A percentile compares a stretch with the other conserved stretches of the same genome.
Evolutionary conservation across 352 stramenopile species (phyloP).

Genomic region (Stephanocyclus meneghinianus): DNA sequence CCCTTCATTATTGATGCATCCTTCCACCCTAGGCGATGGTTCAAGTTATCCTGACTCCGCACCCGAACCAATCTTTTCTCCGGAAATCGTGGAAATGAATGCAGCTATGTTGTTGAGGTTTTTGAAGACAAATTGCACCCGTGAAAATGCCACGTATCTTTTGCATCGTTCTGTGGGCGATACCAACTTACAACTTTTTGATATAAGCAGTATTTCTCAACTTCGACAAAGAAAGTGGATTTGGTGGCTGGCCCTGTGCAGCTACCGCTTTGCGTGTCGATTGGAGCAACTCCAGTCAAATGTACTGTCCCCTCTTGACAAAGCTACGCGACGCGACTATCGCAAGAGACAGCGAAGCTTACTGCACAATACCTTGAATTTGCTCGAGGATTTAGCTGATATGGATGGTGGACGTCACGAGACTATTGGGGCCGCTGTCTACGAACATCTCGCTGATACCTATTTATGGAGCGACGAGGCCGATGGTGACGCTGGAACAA

Average conservation of each 20-base stretch:
- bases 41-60: neutral
- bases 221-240: constrained; percentile 79
- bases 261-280: constrained; percentile 75
- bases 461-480: constrained; percentile 51
- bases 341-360: constrained; percentile 69
- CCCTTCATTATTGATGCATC: constrained; percentile 70
- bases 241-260: constrained; percentile 79
- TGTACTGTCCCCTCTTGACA: constrained; percentile 21
- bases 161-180: constrained; percentile 58
- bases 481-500: constrained; percentile 26
- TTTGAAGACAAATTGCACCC: constrained; percentile 78
- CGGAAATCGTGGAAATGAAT: constrained; percentile 82
- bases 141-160: constrained; percentile 79
- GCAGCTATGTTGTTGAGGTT: constrained; percentile 74
- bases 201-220: constrained; percentile 74
- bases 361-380: constrained; percentile 69
- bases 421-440: constrained; percentile 68
- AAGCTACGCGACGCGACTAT: constrained; percentile 55
- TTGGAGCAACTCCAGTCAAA: constrained; percentile 66
- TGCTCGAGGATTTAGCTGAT: constrained; percentile 77
- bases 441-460: constrained; percentile 69
- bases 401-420: constrained; percentile 77
- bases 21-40: constrained; percentile 60
- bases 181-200: constrained; percentile 78
- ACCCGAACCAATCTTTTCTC: constrained; percentile 62